Conservation (phyloP, 2,329 filamentous ascomycete genomes). For the Plectosphaerella sp. region DNA sequence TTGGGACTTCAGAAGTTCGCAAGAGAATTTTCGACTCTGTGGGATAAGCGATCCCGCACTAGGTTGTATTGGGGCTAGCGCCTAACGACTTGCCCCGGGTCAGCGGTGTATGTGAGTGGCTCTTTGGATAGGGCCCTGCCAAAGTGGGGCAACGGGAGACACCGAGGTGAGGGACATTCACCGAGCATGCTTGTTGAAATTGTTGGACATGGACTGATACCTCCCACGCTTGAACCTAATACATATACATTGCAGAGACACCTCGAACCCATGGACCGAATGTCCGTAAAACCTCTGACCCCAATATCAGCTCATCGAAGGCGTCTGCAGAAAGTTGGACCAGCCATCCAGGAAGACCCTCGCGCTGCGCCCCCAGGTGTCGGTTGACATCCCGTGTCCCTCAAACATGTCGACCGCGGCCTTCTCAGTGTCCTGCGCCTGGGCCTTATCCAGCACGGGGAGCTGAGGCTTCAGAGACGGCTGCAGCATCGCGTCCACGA, state of each 20-base stretch:
- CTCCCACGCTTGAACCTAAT: background rate
- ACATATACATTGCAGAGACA: background rate
- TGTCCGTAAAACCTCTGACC: background rate
- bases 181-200: conserved; percentile 1
- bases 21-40: conserved; percentile 4
- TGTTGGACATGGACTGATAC: background rate
- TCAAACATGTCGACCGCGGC: conserved; percentile 28
- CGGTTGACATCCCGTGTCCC: conserved; percentile 13
- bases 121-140: background rate
- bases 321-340: conserved; percentile 15
- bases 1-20: conserved; percentile 2
- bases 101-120: background rate
- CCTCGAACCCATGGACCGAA: background rate
- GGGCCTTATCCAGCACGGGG: background rate
- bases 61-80: background rate
- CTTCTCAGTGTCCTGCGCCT: conserved; percentile 20
- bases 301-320: conserved; percentile 8
- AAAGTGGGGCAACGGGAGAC: background rate
- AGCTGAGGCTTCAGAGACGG: conserved; percentile 12
- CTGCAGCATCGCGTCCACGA: conserved; percentile 20
- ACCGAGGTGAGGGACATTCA: conserved; percentile 1
- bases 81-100: background rate
- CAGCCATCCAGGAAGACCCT: background rate
- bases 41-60: conserved; percentile 3
- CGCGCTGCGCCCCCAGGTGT: conserved; percentile 24